Percentiles rank a stretch among this genome's conserved stretches.
These are phyloP conservation scores for Pleurotus djamor DNA, from an alignment of 768 basidiomycete species.

Conservation along the genomic window DNA sequence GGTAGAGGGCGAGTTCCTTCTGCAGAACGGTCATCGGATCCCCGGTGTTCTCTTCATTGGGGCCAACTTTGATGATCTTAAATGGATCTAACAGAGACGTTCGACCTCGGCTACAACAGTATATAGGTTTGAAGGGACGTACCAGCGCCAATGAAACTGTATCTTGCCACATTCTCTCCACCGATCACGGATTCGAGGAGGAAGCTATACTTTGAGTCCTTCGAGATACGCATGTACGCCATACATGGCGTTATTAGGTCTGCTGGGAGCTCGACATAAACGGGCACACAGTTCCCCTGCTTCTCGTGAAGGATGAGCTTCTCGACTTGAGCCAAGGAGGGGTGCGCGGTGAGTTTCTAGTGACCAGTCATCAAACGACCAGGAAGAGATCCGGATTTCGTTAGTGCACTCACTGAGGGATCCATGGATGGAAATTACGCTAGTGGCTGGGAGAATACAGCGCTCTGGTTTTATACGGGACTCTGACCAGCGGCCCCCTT, in stretches of 20 bases:
- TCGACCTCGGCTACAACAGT: background rate
- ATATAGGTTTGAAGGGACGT: constrained; percentile 14
- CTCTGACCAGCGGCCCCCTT: background rate
- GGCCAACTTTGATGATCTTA: constrained; percentile 88
- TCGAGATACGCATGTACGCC: constrained; percentile 91
- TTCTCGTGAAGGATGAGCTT: constrained; percentile 78
- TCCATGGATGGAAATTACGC: constrained; percentile 33
- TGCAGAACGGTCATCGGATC: constrained; percentile 88
- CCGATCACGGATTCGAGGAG: constrained; percentile 90
- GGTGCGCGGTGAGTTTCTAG: constrained; percentile 67
- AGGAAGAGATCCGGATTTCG: background rate
- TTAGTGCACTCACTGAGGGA: constrained; percentile 37
- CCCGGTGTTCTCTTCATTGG: constrained; percentile 76
- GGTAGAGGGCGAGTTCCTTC: constrained; percentile 81
- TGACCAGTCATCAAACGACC: background rate
- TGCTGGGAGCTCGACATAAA: constrained; percentile 91
- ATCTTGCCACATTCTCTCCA: constrained; percentile 89
- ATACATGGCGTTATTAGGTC: constrained; percentile 97
- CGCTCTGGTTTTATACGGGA: background rate
- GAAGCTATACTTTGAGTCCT: constrained; percentile 93
- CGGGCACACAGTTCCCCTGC: constrained; percentile 88
- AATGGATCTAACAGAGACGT: constrained; percentile 67
- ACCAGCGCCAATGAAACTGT: constrained; percentile 97
- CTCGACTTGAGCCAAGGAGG: constrained; percentile 74
- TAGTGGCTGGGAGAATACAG: background rate